phyloP scores from a whole-genome alignment of 192 early-diverging fungal genomes.

The Coemansia sp. region DNA sequence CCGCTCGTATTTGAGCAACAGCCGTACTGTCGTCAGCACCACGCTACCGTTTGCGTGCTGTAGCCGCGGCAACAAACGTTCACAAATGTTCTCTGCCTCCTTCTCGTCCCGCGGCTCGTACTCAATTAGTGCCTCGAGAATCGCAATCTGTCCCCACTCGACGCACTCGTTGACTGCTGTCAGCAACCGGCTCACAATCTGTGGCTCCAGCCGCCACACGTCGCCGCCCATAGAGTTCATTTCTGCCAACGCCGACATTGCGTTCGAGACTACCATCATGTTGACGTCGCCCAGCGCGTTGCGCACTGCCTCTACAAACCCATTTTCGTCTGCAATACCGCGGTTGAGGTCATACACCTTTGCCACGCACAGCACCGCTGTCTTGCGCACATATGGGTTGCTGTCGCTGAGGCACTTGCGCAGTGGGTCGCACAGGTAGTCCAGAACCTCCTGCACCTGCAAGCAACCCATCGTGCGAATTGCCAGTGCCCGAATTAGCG shows the following conservation, averaged over 20 bases:
- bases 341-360: conserved; percentile 93
- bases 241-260: conserved; percentile 86
- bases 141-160: conserved; percentile 98
- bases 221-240: conserved; percentile 78
- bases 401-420: conserved; percentile 75
- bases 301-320: conserved; percentile 80
- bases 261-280: conserved; percentile 97
- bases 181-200: conserved; percentile 76
- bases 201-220: conserved; percentile 73
- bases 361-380: conserved; percentile 92
- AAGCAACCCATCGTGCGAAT: conserved; percentile 98
- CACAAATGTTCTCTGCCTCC: conserved; percentile 86
- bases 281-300: conserved; percentile 92
- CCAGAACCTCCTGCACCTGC: conserved; percentile 86
- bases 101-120: conserved; percentile 72
- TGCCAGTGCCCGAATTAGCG: conserved; percentile 89
- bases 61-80: conserved; percentile 85
- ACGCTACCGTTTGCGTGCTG: conserved; percentile 97
- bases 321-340: conserved; percentile 84
- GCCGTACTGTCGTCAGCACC: conserved; percentile 85
- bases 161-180: conserved; percentile 96
- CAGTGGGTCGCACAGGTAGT: conserved; percentile 82
- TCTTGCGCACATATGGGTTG: conserved; percentile 98
- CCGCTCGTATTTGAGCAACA: conserved; percentile 52
- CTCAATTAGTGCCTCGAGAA: conserved; percentile 78